Percentiles rank a stretch among this genome's conserved stretches.
Evolutionary conservation across 768 basidiomycete genomes (phyloP).

Genomic region (Mycena galopus): DNA sequence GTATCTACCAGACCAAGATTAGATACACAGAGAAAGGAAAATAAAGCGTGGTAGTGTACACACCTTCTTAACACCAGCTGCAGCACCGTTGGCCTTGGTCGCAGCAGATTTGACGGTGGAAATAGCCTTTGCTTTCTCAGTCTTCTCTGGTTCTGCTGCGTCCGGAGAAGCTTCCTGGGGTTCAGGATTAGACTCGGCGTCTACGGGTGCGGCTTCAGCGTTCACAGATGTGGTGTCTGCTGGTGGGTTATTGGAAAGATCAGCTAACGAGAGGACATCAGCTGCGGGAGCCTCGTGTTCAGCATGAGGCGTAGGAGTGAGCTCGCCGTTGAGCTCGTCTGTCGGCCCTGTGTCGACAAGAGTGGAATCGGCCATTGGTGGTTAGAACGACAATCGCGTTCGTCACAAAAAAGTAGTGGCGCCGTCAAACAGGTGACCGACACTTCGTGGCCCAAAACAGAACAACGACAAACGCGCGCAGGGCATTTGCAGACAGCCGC

Average conservation of each 20-base stretch:
- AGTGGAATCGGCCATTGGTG: constrained; percentile 35
- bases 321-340: constrained; percentile 28
- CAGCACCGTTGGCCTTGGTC: constrained; percentile 60
- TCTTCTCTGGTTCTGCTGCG: constrained; percentile 39
- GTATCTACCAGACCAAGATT: constrained; percentile 56
- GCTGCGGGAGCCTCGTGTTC: constrained; percentile 44
- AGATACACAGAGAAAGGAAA: constrained; percentile 35
- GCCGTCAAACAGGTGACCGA: not conserved
- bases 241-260: constrained; percentile 30
- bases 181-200: constrained; percentile 18
- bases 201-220: constrained; percentile 3
- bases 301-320: constrained; percentile 44
- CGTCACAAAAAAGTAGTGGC: not conserved
- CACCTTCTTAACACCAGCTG: constrained; percentile 79
- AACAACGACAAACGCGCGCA: not conserved
- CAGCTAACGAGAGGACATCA: constrained; percentile 39
- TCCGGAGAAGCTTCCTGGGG: constrained; percentile 36
- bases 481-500: not conserved
- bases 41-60: constrained; percentile 39
- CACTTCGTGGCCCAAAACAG: not conserved
- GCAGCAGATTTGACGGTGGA: constrained; percentile 58
- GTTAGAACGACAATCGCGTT: constrained; percentile 2
- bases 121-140: constrained; percentile 50
- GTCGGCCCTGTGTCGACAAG: constrained; percentile 29
- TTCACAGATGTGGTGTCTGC: constrained; percentile 31